Percentiles rank a stretch among this genome's conserved stretches.
Conservation (phyloP, 192 early-diverging fungal genomes). For the Coemansia sp. region DNA sequence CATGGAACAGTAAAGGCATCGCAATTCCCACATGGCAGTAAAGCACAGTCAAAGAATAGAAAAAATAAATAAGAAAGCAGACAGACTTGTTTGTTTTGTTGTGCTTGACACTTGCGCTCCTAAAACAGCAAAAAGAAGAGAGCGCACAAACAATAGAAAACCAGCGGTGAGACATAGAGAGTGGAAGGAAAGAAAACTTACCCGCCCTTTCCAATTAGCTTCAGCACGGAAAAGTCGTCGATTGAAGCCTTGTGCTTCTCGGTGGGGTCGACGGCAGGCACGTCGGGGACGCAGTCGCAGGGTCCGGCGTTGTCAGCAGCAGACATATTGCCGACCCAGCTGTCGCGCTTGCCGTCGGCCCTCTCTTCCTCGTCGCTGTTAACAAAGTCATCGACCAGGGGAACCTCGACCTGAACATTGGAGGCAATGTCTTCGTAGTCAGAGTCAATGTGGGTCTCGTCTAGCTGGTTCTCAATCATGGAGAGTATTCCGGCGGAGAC, state of each 20-base stretch:
- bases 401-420: slow-evolving; percentile 46
- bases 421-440: slow-evolving; percentile 49
- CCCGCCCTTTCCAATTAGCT: slow-evolving; percentile 68
- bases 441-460: slow-evolving; percentile 38
- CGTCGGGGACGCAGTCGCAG: background rate
- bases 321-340: background rate
- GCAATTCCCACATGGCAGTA: slow-evolving; percentile 10
- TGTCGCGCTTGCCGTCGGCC: background rate
- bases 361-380: slow-evolving; percentile 11
- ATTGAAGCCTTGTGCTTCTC: slow-evolving; percentile 23
- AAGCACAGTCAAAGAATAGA: slow-evolving; percentile 19
- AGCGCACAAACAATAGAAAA: background rate
- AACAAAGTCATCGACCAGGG: slow-evolving; percentile 46
- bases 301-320: background rate
- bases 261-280: background rate
- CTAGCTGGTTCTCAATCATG: slow-evolving; percentile 50
- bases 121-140: background rate
- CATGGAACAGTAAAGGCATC: background rate
- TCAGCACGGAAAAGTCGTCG: slow-evolving; percentile 60
- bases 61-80: background rate
- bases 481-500: slow-evolving; percentile 32
- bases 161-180: too few relatives aligned
- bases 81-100: too few relatives aligned
- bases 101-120: too few relatives aligned
- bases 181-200: slow-evolving; percentile 8